Percentiles rank a stretch among this genome's conserved stretches.
phyloP scores from a whole-genome alignment of 257 asterid genomes.

The Ocimum tenuiflorum region DNA sequence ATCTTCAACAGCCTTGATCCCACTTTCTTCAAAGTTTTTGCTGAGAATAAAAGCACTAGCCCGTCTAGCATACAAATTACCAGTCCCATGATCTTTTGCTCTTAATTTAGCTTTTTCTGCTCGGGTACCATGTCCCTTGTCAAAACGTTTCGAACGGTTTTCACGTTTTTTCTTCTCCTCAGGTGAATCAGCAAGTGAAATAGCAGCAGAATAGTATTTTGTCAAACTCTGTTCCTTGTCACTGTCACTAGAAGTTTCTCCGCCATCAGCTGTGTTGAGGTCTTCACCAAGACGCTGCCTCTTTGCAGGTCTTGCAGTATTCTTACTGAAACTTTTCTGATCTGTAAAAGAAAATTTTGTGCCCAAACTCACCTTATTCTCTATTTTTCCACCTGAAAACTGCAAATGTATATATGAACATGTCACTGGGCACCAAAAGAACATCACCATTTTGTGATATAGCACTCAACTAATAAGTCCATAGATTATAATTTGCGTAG shows the following conservation, averaged over 20 bases:
- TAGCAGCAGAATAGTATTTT: constrained; percentile 64
- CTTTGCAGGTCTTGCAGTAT: constrained; percentile 58
- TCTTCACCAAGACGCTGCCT: constrained; percentile 71
- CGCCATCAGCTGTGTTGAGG: constrained; percentile 37
- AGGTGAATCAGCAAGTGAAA: constrained; percentile 61
- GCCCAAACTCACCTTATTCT: constrained; percentile 46
- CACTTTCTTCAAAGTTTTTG: constrained; percentile 66
- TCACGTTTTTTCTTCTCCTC: constrained; percentile 91
- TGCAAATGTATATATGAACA: constrained; percentile 30
- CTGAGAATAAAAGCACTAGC: constrained; percentile 60
- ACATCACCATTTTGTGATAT: constrained; percentile 5
- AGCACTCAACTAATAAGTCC: not conserved
- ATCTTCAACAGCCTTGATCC: constrained; percentile 92
- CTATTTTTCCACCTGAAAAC: constrained; percentile 56
- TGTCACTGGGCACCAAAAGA: not conserved
- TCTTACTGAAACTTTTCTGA: constrained; percentile 41
- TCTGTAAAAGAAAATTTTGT: constrained; percentile 45
- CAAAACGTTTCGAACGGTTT: constrained; percentile 91
- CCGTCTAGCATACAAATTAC: constrained; percentile 48
- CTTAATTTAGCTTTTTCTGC: constrained; percentile 32
- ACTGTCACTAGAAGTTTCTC: constrained; percentile 80
- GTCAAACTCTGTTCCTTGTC: constrained; percentile 72
- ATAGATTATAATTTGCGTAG: not conserved
- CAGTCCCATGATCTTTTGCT: constrained; percentile 42
- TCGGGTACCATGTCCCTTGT: constrained; percentile 63